Conservation (phyloP, 192 early-diverging fungal genomes). For the Obelidium mucronatum region DNA sequence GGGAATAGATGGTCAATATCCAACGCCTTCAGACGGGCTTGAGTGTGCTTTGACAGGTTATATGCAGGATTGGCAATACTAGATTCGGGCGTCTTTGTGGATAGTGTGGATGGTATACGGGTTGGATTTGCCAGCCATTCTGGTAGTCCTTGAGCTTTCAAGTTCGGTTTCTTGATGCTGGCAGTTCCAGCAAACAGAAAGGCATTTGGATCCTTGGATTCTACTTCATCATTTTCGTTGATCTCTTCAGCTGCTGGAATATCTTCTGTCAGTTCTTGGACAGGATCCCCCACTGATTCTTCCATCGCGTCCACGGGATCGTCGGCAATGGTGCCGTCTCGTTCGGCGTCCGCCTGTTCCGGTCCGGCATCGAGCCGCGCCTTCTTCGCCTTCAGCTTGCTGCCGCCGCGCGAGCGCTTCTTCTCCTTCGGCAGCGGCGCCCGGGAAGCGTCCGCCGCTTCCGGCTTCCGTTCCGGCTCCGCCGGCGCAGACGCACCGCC, state of each 20-base stretch:
- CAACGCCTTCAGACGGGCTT: conserved; percentile 59
- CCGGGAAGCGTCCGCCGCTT: not conserved
- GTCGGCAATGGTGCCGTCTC: not conserved
- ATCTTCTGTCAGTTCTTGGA: not conserved
- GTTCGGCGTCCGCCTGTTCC: not conserved
- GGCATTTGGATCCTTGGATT: not conserved
- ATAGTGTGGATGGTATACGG: conserved; percentile 64
- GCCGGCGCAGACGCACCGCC: not conserved
- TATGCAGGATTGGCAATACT: conserved; percentile 55
- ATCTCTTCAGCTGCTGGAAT: not conserved
- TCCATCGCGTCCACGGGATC: not conserved
- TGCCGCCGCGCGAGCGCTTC: conserved; percentile 40
- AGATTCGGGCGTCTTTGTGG: conserved; percentile 46
- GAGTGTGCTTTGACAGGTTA: conserved; percentile 62
- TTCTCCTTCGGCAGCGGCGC: not conserved
- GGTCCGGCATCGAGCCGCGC: not conserved
- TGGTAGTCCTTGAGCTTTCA: conserved; percentile 76
- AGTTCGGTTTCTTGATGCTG: not conserved
- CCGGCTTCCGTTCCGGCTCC: not conserved
- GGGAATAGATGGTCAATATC: conserved; percentile 84
- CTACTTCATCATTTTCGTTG: not conserved
- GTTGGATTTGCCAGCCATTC: conserved; percentile 87
- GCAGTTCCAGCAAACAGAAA: not conserved
- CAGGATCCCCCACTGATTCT: not conserved
- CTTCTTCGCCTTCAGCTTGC: conserved; percentile 34